Conservation (phyloP, 306 rosid species). For the Glycine soja region DNA sequence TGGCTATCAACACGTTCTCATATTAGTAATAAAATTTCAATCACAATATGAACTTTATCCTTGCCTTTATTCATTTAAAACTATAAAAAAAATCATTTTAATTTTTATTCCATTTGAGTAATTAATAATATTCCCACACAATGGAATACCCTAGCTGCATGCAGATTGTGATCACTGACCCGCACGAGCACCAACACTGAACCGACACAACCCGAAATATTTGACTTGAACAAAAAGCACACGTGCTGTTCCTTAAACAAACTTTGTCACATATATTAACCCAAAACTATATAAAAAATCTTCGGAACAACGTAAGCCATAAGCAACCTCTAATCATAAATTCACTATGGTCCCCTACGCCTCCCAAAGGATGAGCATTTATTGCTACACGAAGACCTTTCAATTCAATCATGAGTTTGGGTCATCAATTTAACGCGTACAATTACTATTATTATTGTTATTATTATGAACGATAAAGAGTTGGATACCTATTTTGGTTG, state of each 20-base stretch:
- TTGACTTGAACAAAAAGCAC: background rate
- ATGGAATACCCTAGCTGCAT: too few relatives aligned
- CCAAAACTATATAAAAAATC: background rate
- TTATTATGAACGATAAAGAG: slow-evolving; percentile 9
- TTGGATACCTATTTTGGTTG: slow-evolving; percentile 33
- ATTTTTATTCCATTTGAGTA: too few relatives aligned
- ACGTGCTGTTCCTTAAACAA: slow-evolving; percentile 39
- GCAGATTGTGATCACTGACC: too few relatives aligned
- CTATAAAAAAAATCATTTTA: too few relatives aligned
- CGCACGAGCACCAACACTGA: background rate
- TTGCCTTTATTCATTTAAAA: too few relatives aligned
- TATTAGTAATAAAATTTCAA: too few relatives aligned
- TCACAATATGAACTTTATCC: too few relatives aligned
- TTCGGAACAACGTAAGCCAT: slow-evolving; percentile 36
- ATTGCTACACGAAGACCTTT: slow-evolving; percentile 39
- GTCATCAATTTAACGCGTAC: slow-evolving; percentile 35
- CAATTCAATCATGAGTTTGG: slow-evolving; percentile 30
- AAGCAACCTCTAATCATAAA: slow-evolving; percentile 40
- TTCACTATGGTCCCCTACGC: slow-evolving; percentile 33
- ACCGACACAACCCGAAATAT: slow-evolving; percentile 3
- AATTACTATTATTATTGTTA: background rate
- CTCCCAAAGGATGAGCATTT: slow-evolving; percentile 26
- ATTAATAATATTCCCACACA: too few relatives aligned
- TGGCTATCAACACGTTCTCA: too few relatives aligned
- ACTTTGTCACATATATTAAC: slow-evolving; percentile 8